Evolutionary conservation across 2,329 filamentous ascomycete genomes (phyloP).

Genomic region (Clathrospora elynae): DNA sequence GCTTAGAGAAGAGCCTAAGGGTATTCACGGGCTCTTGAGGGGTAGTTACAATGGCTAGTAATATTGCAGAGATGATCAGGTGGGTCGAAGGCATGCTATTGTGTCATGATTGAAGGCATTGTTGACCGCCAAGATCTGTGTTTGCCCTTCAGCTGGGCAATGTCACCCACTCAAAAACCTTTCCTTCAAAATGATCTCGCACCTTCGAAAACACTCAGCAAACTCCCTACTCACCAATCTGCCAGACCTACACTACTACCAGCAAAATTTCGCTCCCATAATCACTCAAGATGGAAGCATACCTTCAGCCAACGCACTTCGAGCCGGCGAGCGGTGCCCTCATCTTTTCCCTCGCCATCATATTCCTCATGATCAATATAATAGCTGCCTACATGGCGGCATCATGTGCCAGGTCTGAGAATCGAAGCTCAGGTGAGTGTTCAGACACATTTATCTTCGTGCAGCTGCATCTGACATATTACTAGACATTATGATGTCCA

Average conservation of each 20-base stretch:
- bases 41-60: too few relatives aligned
- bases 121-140: neutral
- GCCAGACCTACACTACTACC: neutral
- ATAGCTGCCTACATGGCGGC: neutral
- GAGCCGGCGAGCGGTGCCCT: neutral
- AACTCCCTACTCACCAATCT: neutral
- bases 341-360: neutral
- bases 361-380: neutral
- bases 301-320: slow-evolving; percentile 1
- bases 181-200: neutral
- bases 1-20: too few relatives aligned
- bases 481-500: slow-evolving; percentile 1
- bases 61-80: too few relatives aligned
- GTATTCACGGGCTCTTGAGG: too few relatives aligned
- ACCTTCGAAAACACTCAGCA: neutral
- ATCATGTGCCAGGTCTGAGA: neutral
- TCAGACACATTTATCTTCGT: neutral
- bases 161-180: neutral
- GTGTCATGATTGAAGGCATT: too few relatives aligned
- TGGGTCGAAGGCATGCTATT: too few relatives aligned
- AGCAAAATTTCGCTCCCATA: neutral
- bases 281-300: slow-evolving; percentile 3
- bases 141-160: slow-evolving; percentile 1
- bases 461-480: neutral
- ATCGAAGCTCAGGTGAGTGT: neutral